Evolutionary conservation across 1,284 basidiomycete genomes (phyloP).

Genomic region (Moesziomyces antarcticus): DNA sequence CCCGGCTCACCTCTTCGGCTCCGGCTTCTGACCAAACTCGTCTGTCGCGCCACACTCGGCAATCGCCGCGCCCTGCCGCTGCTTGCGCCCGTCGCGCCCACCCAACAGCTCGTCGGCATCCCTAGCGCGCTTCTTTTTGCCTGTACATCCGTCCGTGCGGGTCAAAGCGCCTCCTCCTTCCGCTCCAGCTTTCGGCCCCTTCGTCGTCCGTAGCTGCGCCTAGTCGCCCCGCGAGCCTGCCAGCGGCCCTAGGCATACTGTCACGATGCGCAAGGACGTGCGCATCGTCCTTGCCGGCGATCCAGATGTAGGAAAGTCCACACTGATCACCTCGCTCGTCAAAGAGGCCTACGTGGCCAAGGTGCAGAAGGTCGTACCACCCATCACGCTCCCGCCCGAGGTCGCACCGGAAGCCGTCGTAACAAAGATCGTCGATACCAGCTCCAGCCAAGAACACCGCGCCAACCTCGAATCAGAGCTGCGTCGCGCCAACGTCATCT

Average conservation of each 20-base stretch:
- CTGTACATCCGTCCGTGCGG: too few species aligned
- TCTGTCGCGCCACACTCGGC: too few species aligned
- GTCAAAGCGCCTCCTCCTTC: too few species aligned
- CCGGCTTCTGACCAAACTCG: too few species aligned
- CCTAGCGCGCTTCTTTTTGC: too few species aligned
- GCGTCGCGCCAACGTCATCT: conserved; percentile 95
- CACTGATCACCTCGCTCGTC: conserved; percentile 69
- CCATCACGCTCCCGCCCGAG: conserved; percentile 64
- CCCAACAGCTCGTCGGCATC: too few species aligned
- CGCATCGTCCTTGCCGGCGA: conserved; percentile 93
- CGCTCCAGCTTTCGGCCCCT: neutral
- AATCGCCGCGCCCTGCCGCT: too few species aligned
- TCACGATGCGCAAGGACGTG: conserved; percentile 82
- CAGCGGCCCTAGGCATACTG: neutral
- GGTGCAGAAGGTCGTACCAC: conserved; percentile 72
- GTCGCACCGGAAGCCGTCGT: conserved; percentile 64
- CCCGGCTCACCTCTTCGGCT: too few species aligned
- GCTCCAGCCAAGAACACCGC: conserved; percentile 75
- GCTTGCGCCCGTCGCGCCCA: too few species aligned
- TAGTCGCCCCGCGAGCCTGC: conserved; percentile 27
- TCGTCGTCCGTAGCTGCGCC: neutral
- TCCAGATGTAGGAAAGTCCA: conserved; percentile 73
- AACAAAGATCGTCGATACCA: conserved; percentile 66
- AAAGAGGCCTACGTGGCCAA: conserved; percentile 91
- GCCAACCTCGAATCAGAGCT: conserved; percentile 92